phyloP scores from a whole-genome alignment of 2,329 filamentous ascomycete species.

The Lasiodiplodia theobromae region DNA sequence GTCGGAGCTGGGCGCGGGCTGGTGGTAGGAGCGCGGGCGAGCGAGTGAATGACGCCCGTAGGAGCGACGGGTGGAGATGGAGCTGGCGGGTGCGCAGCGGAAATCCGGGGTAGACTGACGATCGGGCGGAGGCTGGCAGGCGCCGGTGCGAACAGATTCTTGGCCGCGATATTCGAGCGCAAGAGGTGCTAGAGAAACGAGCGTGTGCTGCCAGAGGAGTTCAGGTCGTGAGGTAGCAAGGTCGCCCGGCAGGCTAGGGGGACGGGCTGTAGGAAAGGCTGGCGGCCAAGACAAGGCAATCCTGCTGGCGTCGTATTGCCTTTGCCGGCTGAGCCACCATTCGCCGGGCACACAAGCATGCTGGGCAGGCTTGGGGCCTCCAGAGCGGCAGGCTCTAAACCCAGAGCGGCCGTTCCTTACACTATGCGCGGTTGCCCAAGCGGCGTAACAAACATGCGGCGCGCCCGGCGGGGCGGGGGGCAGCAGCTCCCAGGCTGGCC shows the following conservation, averaged over 20 bases:
- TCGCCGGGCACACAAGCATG: slow-evolving; percentile 18
- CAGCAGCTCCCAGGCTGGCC: not conserved
- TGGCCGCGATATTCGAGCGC: not conserved
- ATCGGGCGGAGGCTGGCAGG: slow-evolving; percentile 14
- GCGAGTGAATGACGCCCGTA: slow-evolving; percentile 18
- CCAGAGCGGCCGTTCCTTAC: not conserved
- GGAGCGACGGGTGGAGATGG: slow-evolving; percentile 22
- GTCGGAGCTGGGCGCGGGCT: slow-evolving; percentile 11
- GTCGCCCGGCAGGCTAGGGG: slow-evolving; percentile 8
- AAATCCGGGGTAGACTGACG: slow-evolving; percentile 27
- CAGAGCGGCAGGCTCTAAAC: slow-evolving; percentile 7
- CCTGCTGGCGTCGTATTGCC: slow-evolving; percentile 14
- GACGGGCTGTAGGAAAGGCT: slow-evolving; percentile 10
- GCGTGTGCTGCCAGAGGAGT: slow-evolving; percentile 8
- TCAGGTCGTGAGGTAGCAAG: slow-evolving; percentile 21
- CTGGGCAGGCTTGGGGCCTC: slow-evolving; percentile 17
- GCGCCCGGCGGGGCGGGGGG: slow-evolving; percentile 1
- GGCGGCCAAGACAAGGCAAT: slow-evolving; percentile 14
- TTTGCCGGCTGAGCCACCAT: slow-evolving; percentile 21
- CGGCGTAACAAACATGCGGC: not conserved
- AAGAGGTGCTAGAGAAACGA: slow-evolving; percentile 14
- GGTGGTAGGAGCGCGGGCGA: slow-evolving; percentile 27
- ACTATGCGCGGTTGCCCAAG: not conserved
- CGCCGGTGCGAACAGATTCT: not conserved
- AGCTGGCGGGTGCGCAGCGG: slow-evolving; percentile 28